phyloP scores from a whole-genome alignment of 2,329 filamentous ascomycete species.

The Nemania diffusa region DNA sequence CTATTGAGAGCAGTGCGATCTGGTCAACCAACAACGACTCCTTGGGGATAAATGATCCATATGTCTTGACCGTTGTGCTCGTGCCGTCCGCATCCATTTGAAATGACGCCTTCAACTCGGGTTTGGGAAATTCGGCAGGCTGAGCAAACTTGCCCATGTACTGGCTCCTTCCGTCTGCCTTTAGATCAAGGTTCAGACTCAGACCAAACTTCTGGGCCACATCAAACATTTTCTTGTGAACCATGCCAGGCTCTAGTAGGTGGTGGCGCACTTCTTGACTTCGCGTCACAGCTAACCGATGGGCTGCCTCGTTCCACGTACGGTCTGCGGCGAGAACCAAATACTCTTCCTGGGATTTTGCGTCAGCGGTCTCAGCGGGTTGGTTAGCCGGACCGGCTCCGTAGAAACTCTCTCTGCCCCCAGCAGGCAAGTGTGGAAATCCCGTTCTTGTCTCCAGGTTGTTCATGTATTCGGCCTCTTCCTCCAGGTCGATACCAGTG shows the following conservation, averaged over 20 bases:
- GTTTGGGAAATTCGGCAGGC: slow-evolving; percentile 61
- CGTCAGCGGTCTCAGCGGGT: slow-evolving; percentile 58
- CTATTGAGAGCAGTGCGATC: slow-evolving; percentile 82
- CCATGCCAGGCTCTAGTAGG: slow-evolving; percentile 74
- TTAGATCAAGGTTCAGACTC: slow-evolving; percentile 65
- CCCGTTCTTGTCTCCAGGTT: slow-evolving; percentile 67
- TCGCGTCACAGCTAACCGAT: slow-evolving; percentile 66
- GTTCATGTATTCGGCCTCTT: slow-evolving; percentile 85
- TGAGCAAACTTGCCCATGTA: slow-evolving; percentile 61
- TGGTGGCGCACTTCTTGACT: slow-evolving; percentile 78
- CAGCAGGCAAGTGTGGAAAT: slow-evolving; percentile 65
- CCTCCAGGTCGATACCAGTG: slow-evolving; percentile 86
- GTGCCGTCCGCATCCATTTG: slow-evolving; percentile 69
- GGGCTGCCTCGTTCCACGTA: slow-evolving; percentile 73
- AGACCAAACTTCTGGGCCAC: slow-evolving; percentile 69
- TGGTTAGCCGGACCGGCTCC: slow-evolving; percentile 75
- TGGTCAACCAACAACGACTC: slow-evolving; percentile 84
- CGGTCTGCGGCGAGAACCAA: slow-evolving; percentile 72
- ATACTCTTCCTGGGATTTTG: slow-evolving; percentile 69
- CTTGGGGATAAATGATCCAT: slow-evolving; percentile 76
- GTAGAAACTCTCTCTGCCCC: slow-evolving; percentile 68
- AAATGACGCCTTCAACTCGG: slow-evolving; percentile 64
- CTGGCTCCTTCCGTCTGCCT: slow-evolving; percentile 53
- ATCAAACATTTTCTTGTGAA: slow-evolving; percentile 68
- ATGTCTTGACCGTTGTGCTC: slow-evolving; percentile 68